Base-by-base conservation (phyloP, 2,329 filamentous ascomycete species). In the Ceratocystis papillata region DNA sequence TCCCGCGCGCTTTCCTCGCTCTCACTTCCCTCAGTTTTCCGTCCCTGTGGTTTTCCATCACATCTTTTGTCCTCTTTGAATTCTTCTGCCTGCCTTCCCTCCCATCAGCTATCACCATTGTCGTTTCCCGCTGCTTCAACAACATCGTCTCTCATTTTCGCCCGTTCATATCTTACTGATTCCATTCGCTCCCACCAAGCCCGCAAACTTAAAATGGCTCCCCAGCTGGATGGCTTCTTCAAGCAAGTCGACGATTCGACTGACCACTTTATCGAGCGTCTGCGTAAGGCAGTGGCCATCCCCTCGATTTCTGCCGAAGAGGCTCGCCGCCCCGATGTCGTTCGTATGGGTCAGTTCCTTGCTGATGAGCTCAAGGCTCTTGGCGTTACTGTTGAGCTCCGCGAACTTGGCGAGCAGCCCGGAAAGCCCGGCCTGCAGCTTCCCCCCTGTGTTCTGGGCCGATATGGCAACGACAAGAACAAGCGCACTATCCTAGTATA, bases 401-500 rank as follows among this genome's bases (percentile, higher is more conserved):
- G 93, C 65, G 84, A 86, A 33, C 83, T 97, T 12, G 94, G 94
- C 74, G 91, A 92, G 78, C 93, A 99, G 79, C 92, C 90, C 66
- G 88, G 89, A 74, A 90, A 90, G 75, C 90, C 96, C 74, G 82
- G 92, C 72, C 86, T 99, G 71, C 87, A 96, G 66, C 87, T 99
- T 17, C 94, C 94, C 2, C 94, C 94, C 1, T 92, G 96, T 63
- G 85, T 99, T 66, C 84, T 99, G 69, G 93, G 87, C 62, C 87
- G 94, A 71, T 97, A 97, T 76, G 92, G 94, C 71, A 89, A 85
- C 76, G 92, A 97, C 76, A 87, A 88, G 77, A 90, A 84, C 76
- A 99, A 97, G 84, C 85, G 89, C 68, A 97, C 92, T 45, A 94
- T 99, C 71, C 82, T 99, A 69, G 90, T 99, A 60, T 99, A 99